Conservation (phyloP, 2,329 filamentous ascomycete genomes). For the Colletotrichum scovillei region DNA sequence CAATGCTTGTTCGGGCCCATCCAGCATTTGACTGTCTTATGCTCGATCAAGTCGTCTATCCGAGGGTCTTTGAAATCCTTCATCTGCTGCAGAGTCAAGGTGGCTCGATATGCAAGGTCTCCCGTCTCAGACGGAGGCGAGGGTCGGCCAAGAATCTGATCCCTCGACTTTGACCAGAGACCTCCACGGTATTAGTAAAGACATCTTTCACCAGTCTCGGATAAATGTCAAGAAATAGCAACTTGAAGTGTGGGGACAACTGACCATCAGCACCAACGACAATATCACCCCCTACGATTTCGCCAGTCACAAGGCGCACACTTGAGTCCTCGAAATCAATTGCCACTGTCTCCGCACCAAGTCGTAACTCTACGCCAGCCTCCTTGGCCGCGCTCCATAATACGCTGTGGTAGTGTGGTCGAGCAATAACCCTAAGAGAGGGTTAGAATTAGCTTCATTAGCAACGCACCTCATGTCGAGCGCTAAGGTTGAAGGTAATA, state of each 20-base stretch:
- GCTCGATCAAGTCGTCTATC: slow-evolving; percentile 6
- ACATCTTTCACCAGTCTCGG: no score
- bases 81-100: background rate
- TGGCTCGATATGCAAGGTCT: slow-evolving; percentile 18
- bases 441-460: background rate
- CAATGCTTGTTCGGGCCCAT: slow-evolving; percentile 14
- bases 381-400: slow-evolving; percentile 6
- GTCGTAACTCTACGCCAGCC: slow-evolving; percentile 4
- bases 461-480: no score
- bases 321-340: slow-evolving; percentile 16
- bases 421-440: background rate
- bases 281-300: slow-evolving; percentile 12
- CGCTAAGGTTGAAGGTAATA: background rate
- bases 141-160: slow-evolving; percentile 7
- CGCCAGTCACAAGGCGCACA: background rate
- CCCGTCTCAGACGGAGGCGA: slow-evolving; percentile 12
- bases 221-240: background rate
- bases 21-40: slow-evolving; percentile 19
- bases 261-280: slow-evolving; percentile 22
- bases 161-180: slow-evolving; percentile 9
- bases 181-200: background rate
- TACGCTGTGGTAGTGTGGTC: slow-evolving; percentile 18
- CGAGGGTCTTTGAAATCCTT: slow-evolving; percentile 4
- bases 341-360: slow-evolving; percentile 1
- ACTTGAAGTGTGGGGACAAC: background rate